These are phyloP conservation scores for Pharnaceum exiguum DNA, from an alignment of 148 eudicot genomes.

Conservation along the genomic window DNA sequence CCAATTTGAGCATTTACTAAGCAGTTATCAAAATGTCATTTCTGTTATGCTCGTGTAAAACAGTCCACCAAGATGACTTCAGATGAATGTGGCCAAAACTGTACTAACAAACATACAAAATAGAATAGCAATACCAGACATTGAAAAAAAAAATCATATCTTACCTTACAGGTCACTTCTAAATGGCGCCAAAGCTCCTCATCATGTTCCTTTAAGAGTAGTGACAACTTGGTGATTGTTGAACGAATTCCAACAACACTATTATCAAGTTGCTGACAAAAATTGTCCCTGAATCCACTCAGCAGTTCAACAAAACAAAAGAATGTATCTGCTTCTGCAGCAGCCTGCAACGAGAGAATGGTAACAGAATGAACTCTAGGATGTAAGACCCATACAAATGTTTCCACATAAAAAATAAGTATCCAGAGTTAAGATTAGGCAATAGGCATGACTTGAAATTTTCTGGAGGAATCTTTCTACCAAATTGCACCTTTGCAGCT, in stretches of 20 bases:
- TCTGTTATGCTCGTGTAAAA: too few relatives aligned
- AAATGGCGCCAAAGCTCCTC: slow-evolving; percentile 99
- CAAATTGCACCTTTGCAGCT: too few relatives aligned
- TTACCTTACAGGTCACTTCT: slow-evolving; percentile 91
- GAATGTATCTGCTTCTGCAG: slow-evolving; percentile 94
- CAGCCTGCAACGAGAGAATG: slow-evolving; percentile 41
- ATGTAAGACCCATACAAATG: too few relatives aligned
- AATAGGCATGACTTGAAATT: too few relatives aligned
- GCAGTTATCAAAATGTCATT: too few relatives aligned
- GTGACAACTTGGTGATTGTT: slow-evolving; percentile 79
- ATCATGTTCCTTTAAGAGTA: slow-evolving; percentile 82
- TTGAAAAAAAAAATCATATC: slow-evolving; percentile 7
- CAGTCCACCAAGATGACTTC: too few relatives aligned
- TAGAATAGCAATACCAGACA: background rate
- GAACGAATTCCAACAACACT: slow-evolving; percentile 96
- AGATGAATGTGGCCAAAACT: slow-evolving; percentile 2
- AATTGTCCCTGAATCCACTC: slow-evolving; percentile 89
- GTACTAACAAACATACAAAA: background rate
- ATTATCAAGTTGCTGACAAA: slow-evolving; percentile 94
- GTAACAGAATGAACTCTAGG: background rate
- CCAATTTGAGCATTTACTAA: too few relatives aligned
- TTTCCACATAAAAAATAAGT: too few relatives aligned
- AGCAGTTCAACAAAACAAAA: slow-evolving; percentile 94
- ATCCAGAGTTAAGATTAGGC: too few relatives aligned
- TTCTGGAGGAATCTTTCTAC: too few relatives aligned